phyloP scores from a whole-genome alignment of 495 filamentous ascomycete species.

The Lichina pygmaea region DNA sequence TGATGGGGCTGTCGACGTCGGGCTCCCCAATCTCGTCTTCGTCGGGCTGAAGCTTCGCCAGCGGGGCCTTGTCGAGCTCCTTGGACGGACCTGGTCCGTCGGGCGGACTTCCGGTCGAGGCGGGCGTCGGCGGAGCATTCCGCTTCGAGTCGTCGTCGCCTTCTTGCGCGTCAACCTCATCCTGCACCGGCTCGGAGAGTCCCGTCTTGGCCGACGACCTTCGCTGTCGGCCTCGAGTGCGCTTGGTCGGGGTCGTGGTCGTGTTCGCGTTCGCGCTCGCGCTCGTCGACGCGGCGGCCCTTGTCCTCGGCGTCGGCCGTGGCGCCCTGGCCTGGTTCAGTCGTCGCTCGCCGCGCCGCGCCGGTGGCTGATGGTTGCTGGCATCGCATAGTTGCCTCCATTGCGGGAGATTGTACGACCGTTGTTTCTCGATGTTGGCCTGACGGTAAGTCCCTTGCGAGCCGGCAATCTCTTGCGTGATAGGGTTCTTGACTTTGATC shows the following conservation, averaged over 20 bases:
- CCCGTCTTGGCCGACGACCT: constrained; percentile 11
- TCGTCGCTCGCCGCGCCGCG: constrained; percentile 74
- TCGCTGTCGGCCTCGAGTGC: neutral
- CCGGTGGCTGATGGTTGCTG: constrained; percentile 84
- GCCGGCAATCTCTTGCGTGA: constrained; percentile 92
- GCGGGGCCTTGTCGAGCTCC: constrained; percentile 10
- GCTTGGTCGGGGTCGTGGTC: constrained; percentile 9
- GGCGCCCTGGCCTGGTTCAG: constrained; percentile 26
- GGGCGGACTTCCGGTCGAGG: constrained; percentile 15
- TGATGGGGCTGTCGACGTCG: constrained; percentile 6
- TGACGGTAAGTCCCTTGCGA: constrained; percentile 84
- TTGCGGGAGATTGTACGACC: constrained; percentile 87
- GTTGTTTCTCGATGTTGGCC: constrained; percentile 80
- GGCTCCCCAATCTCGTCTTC: constrained; percentile 13
- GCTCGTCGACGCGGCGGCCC: constrained; percentile 6
- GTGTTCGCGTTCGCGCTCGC: constrained; percentile 8
- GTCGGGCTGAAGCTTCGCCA: constrained; percentile 20
- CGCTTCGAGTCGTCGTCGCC: constrained; percentile 18
- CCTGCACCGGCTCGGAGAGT: constrained; percentile 3
- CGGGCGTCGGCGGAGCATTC: constrained; percentile 25
- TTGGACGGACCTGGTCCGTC: neutral
- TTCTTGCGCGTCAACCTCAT: constrained; percentile 16
- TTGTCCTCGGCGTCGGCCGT: constrained; percentile 16
- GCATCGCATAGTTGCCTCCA: constrained; percentile 83
- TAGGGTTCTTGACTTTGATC: constrained; percentile 83